These are phyloP conservation scores for Fagopyrum esculentum DNA, from an alignment of 148 eudicot genomes.

Conservation along the genomic window DNA sequence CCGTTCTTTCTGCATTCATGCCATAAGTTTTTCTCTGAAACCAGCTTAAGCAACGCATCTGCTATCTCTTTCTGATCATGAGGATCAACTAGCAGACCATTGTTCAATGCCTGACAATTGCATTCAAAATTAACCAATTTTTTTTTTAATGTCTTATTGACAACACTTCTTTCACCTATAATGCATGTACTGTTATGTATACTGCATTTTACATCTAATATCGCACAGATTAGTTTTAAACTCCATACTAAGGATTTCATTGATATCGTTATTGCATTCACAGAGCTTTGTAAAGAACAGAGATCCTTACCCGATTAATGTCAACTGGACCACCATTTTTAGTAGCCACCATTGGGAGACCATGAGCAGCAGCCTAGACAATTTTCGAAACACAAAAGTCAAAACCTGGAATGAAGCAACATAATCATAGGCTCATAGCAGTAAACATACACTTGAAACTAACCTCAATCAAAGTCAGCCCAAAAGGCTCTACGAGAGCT, in stretches of 20 bases:
- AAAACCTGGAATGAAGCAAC: background rate
- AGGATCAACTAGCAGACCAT: constrained; percentile 68
- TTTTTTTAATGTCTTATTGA: no score
- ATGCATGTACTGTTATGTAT: no score
- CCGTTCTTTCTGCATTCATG: constrained; percentile 57
- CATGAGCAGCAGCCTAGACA: constrained; percentile 80
- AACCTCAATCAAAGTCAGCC: constrained; percentile 76
- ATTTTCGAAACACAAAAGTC: background rate
- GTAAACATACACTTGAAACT: constrained; percentile 10
- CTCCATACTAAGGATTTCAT: no score
- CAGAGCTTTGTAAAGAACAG: background rate
- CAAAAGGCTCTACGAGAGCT: constrained; percentile 75
- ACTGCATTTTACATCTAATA: no score
- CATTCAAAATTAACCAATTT: no score
- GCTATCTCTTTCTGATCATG: constrained; percentile 65
- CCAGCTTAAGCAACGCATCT: constrained; percentile 63
- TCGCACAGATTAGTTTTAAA: no score
- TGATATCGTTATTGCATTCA: background rate
- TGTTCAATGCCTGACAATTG: constrained; percentile 50
- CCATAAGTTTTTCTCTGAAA: constrained; percentile 68
- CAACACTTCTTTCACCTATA: no score
- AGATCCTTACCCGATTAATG: constrained; percentile 46
- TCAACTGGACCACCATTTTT: constrained; percentile 83
- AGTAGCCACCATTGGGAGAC: constrained; percentile 82
- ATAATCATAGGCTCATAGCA: background rate